Evolutionary conservation across 2,329 filamentous ascomycete genomes (phyloP).

Genomic region (Fusarium bactridioides): DNA sequence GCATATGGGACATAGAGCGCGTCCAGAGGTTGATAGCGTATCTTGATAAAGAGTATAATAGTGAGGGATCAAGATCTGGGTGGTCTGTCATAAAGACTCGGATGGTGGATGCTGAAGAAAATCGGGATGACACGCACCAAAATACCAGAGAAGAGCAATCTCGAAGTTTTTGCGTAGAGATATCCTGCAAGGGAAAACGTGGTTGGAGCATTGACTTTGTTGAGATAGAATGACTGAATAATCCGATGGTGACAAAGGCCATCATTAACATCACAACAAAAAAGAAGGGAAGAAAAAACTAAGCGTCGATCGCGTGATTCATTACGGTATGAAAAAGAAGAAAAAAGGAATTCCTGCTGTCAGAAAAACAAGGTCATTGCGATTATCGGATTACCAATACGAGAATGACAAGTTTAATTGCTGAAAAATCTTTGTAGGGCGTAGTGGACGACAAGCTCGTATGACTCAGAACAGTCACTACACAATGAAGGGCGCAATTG

Average conservation of each 20-base stretch:
- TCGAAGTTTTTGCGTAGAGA: conserved; percentile 24
- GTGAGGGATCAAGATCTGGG: background rate
- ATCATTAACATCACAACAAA: background rate
- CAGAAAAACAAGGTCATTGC: background rate
- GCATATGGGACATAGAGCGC: conserved; percentile 28
- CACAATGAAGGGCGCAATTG: background rate
- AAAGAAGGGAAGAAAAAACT: background rate
- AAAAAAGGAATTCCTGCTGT: background rate
- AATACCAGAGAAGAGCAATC: background rate
- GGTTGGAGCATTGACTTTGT: conserved; percentile 36
- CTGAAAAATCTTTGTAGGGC: background rate
- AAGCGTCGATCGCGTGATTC: background rate
- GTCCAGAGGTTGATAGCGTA: conserved; percentile 20
- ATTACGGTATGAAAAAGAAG: background rate
- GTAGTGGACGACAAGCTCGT: background rate
- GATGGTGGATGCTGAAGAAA: conserved; percentile 22
- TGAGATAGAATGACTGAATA: conserved; percentile 13
- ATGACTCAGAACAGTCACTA: background rate
- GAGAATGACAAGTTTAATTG: background rate
- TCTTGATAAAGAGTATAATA: conserved; percentile 22
- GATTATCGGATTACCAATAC: background rate
- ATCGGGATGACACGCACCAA: background rate
- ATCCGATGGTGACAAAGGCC: background rate
- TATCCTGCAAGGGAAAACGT: conserved; percentile 15
- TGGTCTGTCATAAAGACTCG: conserved; percentile 25